A percentile compares a stretch with the other conserved stretches of the same genome.
Conservation (phyloP, 2,329 filamentous ascomycete genomes). For the Xylariaceae sp. region DNA sequence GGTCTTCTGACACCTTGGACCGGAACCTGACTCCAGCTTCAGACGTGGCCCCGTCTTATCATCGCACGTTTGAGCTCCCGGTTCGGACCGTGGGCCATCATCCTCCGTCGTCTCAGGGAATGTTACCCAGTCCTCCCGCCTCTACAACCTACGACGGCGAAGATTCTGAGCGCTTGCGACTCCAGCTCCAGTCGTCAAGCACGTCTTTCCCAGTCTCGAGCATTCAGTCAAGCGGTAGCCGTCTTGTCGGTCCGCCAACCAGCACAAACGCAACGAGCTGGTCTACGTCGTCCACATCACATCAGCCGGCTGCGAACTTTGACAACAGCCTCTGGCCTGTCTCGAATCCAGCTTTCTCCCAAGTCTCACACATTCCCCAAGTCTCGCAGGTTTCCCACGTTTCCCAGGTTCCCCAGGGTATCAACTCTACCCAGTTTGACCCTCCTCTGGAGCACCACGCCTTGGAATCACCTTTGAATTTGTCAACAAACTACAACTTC, state of each 20-base stretch:
- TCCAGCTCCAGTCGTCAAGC: conserved; percentile 3
- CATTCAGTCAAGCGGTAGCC: too few species aligned
- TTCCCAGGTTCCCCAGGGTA: conserved; percentile 5
- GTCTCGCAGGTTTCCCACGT: conserved; percentile 16
- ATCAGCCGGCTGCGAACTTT: too few species aligned
- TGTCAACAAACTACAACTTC: background rate
- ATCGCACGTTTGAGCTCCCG: too few species aligned
- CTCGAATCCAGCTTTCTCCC: too few species aligned
- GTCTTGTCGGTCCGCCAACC: too few species aligned
- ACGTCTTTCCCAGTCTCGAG: background rate
- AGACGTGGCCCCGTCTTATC: background rate
- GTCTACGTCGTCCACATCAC: conserved; percentile 13
- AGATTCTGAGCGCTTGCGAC: conserved; percentile 34
- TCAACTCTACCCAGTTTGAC: background rate
- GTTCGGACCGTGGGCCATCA: too few species aligned
- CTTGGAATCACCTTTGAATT: background rate
- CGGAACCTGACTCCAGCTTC: conserved; percentile 9
- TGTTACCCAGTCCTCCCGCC: conserved; percentile 35
- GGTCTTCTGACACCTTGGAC: conserved; percentile 16
- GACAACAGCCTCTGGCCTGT: too few species aligned
- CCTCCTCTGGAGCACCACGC: background rate
- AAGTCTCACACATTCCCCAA: too few species aligned
- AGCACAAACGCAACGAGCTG: conserved; percentile 20
- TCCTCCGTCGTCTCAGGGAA: conserved; percentile 18
- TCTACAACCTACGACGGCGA: conserved; percentile 32